These are phyloP conservation scores for Nelumbo lutea DNA, from an alignment of 164 flowering plant genomes.

Conservation along the genomic window DNA sequence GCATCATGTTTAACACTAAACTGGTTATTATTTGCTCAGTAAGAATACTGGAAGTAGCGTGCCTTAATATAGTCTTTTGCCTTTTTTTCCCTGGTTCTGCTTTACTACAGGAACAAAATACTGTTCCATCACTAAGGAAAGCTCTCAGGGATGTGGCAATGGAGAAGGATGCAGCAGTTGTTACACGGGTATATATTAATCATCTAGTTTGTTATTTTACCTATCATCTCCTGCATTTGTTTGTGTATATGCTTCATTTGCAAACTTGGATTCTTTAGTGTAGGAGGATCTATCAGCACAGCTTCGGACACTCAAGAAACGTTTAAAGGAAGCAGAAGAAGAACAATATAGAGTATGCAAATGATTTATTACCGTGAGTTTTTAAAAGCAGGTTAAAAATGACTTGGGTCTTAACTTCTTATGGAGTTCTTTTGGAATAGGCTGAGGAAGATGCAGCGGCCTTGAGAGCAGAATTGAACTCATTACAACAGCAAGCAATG, in stretches of 20 bases:
- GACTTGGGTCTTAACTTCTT: slow-evolving; percentile 2
- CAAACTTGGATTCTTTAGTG: slow-evolving; percentile 28
- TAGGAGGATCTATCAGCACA: slow-evolving; percentile 96
- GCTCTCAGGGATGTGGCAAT: slow-evolving; percentile 91
- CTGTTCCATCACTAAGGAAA: slow-evolving; percentile 74
- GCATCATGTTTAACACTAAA: not conserved
- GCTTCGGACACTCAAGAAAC: slow-evolving; percentile 73
- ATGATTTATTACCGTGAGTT: not conserved
- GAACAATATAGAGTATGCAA: slow-evolving; percentile 84
- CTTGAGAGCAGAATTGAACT: slow-evolving; percentile 79
- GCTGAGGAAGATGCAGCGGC: slow-evolving; percentile 95
- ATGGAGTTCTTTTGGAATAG: slow-evolving; percentile 33
- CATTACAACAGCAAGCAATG: slow-evolving; percentile 73
- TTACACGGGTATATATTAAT: slow-evolving; percentile 54
- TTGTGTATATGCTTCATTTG: slow-evolving; percentile 10
- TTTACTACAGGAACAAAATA: slow-evolving; percentile 56
- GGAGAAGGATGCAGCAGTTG: slow-evolving; percentile 97
- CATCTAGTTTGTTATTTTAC: slow-evolving; percentile 2
- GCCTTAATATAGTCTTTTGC: not conserved
- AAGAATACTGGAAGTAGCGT: no score
- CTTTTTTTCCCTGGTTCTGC: not conserved
- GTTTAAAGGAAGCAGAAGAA: slow-evolving; percentile 92
- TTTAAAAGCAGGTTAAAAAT: slow-evolving; percentile 1
- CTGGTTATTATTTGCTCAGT: no score
- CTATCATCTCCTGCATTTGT: not conserved